A percentile compares a stretch with the other conserved stretches of the same genome.
phyloP scores from a whole-genome alignment of 352 stramenopile species.

The Elongisporangium anandrum region DNA sequence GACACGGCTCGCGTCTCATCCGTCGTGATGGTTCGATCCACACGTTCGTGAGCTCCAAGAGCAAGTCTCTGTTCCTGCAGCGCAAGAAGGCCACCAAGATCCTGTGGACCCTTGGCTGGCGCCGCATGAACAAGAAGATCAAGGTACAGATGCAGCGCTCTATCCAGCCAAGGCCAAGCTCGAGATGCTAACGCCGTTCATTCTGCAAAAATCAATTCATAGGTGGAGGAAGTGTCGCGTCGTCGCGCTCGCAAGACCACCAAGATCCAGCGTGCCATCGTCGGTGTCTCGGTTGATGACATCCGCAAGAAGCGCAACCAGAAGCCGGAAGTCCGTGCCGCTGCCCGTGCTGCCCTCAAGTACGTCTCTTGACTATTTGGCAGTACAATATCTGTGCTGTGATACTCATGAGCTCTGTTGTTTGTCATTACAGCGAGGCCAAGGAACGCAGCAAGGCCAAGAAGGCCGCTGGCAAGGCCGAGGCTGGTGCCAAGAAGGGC shows the following conservation, averaged over 20 bases:
- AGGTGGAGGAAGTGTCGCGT: constrained; percentile 79
- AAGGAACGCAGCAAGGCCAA: constrained; percentile 89
- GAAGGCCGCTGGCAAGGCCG: constrained; percentile 57
- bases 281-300: constrained; percentile 95
- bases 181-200: not conserved
- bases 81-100: constrained; percentile 99
- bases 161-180: not conserved
- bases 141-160: constrained; percentile 57
- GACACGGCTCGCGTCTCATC: constrained; percentile 98
- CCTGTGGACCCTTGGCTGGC: constrained; percentile 97
- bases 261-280: constrained; percentile 97
- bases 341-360: constrained; percentile 90
- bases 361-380: constrained; percentile 33
- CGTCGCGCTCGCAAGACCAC: constrained; percentile 91
- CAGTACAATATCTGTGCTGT: not conserved
- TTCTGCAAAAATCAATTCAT: constrained; percentile 7
- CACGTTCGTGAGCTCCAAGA: constrained; percentile 96
- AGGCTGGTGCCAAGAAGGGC: constrained; percentile 55
- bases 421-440: constrained; percentile 34
- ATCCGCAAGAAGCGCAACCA: constrained; percentile 98
- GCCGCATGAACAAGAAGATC: constrained; percentile 99
- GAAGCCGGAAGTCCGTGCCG: constrained; percentile 92
- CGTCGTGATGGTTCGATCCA: constrained; percentile 96
- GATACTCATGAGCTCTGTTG: constrained; percentile 1
- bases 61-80: constrained; percentile 97